A percentile compares a stretch with the other conserved stretches of the same genome.
Conservation (phyloP, 2,329 filamentous ascomycete genomes). For the Proliferodiscus dingleyae region DNA sequence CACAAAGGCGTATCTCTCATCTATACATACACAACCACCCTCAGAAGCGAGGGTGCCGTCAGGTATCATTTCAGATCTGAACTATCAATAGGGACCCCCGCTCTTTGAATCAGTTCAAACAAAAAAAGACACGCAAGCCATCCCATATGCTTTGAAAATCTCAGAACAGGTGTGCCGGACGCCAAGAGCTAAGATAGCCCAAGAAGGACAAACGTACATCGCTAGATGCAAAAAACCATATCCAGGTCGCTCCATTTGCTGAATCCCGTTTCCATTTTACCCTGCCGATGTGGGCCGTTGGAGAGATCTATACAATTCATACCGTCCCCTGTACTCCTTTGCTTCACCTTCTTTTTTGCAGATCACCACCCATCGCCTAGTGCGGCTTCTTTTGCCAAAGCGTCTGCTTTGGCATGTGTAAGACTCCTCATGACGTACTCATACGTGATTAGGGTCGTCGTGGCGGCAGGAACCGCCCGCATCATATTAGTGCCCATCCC, state of each 20-base stretch:
- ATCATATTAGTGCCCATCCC: conserved; percentile 98
- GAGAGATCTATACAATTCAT: conserved; percentile 18
- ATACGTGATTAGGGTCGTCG: conserved; percentile 96
- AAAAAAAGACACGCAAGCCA: conserved; percentile 2
- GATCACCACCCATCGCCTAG: conserved; percentile 1
- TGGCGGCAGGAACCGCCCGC: conserved; percentile 87
- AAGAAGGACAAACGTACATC: no score
- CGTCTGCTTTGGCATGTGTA: conserved; percentile 25
- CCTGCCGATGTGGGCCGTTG: no score
- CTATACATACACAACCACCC: conserved; percentile 15
- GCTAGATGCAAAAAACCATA: no score
- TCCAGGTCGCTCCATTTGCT: no score
- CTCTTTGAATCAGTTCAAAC: conserved; percentile 8
- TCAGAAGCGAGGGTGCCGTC: conserved; percentile 9
- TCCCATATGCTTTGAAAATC: conserved; percentile 6
- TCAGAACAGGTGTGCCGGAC: not conserved
- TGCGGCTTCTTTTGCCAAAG: conserved; percentile 20
- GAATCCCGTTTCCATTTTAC: no score
- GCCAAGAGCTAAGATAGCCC: not conserved
- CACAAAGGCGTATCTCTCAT: conserved; percentile 9
- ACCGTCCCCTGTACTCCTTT: conserved; percentile 2
- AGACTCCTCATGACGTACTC: conserved; percentile 57
- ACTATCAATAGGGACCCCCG: no score
- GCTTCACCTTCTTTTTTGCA: conserved; percentile 5
- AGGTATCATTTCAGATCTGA: no score